Evolutionary conservation across 1,284 basidiomycete species (phyloP).

Genomic region (Taiwanofungus camphoratus): DNA sequence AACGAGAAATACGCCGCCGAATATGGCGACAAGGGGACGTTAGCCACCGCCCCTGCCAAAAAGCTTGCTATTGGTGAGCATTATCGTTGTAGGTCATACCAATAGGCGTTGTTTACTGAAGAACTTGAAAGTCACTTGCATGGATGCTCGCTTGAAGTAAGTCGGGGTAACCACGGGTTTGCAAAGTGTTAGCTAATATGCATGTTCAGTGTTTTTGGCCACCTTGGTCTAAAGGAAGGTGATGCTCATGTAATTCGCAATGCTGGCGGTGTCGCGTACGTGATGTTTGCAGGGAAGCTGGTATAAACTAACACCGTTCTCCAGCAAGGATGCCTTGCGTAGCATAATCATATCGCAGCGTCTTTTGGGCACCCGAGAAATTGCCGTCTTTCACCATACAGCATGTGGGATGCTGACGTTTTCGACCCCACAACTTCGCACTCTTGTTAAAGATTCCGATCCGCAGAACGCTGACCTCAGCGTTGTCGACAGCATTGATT

Average conservation of each 20-base stretch:
- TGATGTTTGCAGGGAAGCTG: conserved; percentile 10
- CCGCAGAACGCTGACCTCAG: conserved; percentile 33
- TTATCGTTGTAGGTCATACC: too few species aligned
- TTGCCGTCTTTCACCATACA: conserved; percentile 63
- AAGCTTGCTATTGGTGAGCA: conserved; percentile 40
- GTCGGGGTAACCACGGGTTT: conserved; percentile 2
- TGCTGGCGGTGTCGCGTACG: conserved; percentile 58
- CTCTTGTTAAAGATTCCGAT: conserved; percentile 43
- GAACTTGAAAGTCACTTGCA: conserved; percentile 59
- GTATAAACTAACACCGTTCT: conserved; percentile 4
- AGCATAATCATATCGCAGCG: conserved; percentile 65
- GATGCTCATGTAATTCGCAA: conserved; percentile 69
- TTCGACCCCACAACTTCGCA: conserved; percentile 43
- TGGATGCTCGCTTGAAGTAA: conserved; percentile 58
- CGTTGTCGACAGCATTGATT: conserved; percentile 48
- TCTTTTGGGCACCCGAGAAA: conserved; percentile 59
- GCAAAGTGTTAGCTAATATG: neutral
- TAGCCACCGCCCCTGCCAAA: conserved; percentile 46
- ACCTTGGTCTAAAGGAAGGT: conserved; percentile 57
- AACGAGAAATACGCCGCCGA: conserved; percentile 38
- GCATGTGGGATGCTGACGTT: conserved; percentile 67
- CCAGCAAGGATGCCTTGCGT: conserved; percentile 55
- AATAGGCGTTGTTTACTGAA: too few species aligned
- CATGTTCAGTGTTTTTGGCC: conserved; percentile 42
- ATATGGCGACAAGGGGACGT: conserved; percentile 39